Evolutionary conservation across 345 rosid genomes (phyloP).

Genomic region (Eucalyptus erythrocorys): DNA sequence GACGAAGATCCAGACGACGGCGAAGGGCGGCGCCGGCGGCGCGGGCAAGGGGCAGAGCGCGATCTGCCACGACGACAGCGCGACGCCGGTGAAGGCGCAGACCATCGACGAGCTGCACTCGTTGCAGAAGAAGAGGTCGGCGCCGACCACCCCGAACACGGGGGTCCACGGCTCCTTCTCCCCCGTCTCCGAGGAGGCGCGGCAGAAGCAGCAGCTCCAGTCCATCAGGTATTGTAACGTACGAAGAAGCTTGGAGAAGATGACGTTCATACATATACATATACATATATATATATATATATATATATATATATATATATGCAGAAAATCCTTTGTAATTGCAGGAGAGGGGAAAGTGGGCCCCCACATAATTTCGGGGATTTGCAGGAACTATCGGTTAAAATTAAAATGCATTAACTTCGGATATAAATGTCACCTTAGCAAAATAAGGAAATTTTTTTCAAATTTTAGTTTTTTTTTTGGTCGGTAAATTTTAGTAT

Average conservation of each 20-base stretch:
- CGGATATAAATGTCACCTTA: not conserved
- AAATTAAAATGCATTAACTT: not conserved
- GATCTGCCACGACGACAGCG: slow-evolving; percentile 68
- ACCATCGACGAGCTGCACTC: slow-evolving; percentile 95
- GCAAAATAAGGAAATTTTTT: not conserved
- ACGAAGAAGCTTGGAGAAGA: not conserved
- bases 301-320: too few species aligned
- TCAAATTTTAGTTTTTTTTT: too few species aligned
- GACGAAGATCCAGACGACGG: slow-evolving; percentile 38
- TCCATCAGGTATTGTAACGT: slow-evolving; percentile 56
- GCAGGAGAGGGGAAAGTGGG: not conserved
- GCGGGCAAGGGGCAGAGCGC: slow-evolving; percentile 8
- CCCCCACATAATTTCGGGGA: not conserved
- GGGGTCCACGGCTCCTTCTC: slow-evolving; percentile 26
- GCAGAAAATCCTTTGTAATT: not conserved
- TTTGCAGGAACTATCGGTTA: not conserved
- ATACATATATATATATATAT: too few species aligned
- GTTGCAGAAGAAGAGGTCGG: slow-evolving; percentile 75
- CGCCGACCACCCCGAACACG: slow-evolving; percentile 66
- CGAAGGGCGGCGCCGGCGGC: not conserved
- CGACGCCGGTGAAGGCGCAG: slow-evolving; percentile 64
- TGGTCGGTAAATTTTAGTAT: too few species aligned
- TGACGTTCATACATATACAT: too few species aligned
- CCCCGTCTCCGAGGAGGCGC: slow-evolving; percentile 52
- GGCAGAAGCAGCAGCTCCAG: slow-evolving; percentile 82